phyloP scores from a whole-genome alignment of 192 early-diverging fungal species.

The Pilobolus umbonatus region DNA sequence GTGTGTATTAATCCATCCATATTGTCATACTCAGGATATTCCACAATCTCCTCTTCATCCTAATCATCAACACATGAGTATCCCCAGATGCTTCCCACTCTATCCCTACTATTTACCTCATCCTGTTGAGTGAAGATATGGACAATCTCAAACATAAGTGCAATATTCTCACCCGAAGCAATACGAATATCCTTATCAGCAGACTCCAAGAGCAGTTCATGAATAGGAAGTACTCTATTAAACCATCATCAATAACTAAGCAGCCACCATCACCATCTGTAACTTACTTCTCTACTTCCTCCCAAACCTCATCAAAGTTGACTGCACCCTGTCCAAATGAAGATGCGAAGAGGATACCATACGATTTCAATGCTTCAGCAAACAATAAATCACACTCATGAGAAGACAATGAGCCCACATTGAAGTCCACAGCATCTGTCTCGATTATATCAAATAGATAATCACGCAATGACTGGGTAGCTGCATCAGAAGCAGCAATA shows the following conservation, averaged over 20 bases:
- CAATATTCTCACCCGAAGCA: slow-evolving; percentile 70
- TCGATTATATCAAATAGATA: slow-evolving; percentile 32
- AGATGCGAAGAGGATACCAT: slow-evolving; percentile 23
- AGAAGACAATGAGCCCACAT: slow-evolving; percentile 17
- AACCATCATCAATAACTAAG: slow-evolving; percentile 9
- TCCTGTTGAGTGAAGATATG: slow-evolving; percentile 28
- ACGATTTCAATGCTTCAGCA: slow-evolving; percentile 14
- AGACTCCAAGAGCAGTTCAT: slow-evolving; percentile 52
- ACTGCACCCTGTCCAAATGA: slow-evolving; percentile 21
- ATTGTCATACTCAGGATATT: slow-evolving; percentile 47
- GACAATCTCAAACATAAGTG: slow-evolving; percentile 60
- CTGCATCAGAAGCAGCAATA: slow-evolving; percentile 28
- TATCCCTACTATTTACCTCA: no score
- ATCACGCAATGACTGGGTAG: slow-evolving; percentile 16
- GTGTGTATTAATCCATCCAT: slow-evolving; percentile 55
- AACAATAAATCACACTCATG: slow-evolving; percentile 19
- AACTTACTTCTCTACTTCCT: slow-evolving; percentile 35
- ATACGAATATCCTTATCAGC: slow-evolving; percentile 58
- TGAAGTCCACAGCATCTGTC: slow-evolving; percentile 22
- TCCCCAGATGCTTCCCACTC: no score
- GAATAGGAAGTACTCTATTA: slow-evolving; percentile 42
- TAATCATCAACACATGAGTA: slow-evolving; percentile 18
- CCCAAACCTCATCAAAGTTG: slow-evolving; percentile 28
- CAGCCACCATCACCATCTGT: no score
- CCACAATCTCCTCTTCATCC: slow-evolving; percentile 36